Base-by-base conservation (phyloP, 305 asterid genomes). In the Plantago coronopus region DNA sequence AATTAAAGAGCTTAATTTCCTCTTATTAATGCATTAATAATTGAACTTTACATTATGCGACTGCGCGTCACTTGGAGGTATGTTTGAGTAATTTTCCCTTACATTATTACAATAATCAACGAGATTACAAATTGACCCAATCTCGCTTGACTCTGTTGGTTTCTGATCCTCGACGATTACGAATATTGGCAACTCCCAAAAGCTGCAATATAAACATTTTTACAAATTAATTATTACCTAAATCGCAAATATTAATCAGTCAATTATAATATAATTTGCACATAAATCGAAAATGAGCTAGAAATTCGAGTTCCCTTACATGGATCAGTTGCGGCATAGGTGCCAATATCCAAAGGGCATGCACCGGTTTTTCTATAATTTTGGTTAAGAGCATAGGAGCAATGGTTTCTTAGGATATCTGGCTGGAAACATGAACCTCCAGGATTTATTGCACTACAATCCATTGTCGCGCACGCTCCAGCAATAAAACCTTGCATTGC, bases 381-480 rank as follows among this genome's bases (percentile, higher is more conserved):
- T 4, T 29, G 66, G 57, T 61, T 48, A 7, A 61, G 66, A 16
- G 20, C 57, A 15, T 29, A 61, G 19, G 66, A 61, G 23, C 44
- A 18, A 14, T 61, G 66, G 20, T 34, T 61, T 21, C 9, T 47
- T 17, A 61, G 48, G 18, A 0, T 19, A 29, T 61, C 48, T 20
- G 66, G 66, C 15, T 48, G 29, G 16, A 29, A 61, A 48, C 66
- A 61, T 7, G 66, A 48, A 61, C 66, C 66, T 16, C 66, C 66
- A 0, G 48, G 57, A 4, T 31, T 48, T 17, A 61, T 20, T 22
- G 57, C 57, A 7, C 57, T 2, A 12, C 66, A 61, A 38, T 48
- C 66, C 16, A 61, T 3, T 31, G 4, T 18, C 21, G 19, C 4
- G 56, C 66, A 61, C 5, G 37, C 48, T 3, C n/a, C 5, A 27